phyloP scores from a whole-genome alignment of 2,329 filamentous ascomycete genomes.

The Xylaria sp. region DNA sequence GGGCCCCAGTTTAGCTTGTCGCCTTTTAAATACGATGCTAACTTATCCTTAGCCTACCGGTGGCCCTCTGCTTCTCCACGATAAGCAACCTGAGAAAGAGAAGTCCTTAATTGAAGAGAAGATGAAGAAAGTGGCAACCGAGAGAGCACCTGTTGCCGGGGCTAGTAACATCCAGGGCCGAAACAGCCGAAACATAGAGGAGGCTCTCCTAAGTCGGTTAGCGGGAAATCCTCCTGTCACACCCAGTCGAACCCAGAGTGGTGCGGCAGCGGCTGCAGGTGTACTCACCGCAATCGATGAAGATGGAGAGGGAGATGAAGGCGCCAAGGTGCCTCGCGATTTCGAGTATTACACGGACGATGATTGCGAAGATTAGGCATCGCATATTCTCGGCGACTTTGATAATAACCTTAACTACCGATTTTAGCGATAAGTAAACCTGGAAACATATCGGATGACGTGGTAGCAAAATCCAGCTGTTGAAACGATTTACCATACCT shows the following conservation, averaged over 20 bases:
- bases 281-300: conserved; percentile 91
- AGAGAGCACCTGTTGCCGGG: conserved; percentile 68
- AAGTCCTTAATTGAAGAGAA: conserved; percentile 91
- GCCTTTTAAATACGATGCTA: conserved; percentile 51
- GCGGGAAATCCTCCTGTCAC: conserved; percentile 44
- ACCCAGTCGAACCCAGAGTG: conserved; percentile 50
- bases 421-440: background rate
- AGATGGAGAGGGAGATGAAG: conserved; percentile 78
- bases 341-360: conserved; percentile 84
- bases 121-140: conserved; percentile 80
- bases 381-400: too few species aligned
- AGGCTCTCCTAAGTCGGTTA: conserved; percentile 46
- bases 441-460: background rate
- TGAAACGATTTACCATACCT: background rate
- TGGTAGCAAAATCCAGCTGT: background rate
- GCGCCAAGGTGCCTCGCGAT: conserved; percentile 75
- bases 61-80: conserved; percentile 89
- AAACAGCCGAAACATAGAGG: conserved; percentile 51
- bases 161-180: conserved; percentile 41
- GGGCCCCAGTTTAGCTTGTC: background rate
- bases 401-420: too few species aligned
- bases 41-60: conserved; percentile 78
- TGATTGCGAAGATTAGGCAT: conserved; percentile 58
- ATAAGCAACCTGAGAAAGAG: conserved; percentile 80
- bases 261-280: conserved; percentile 78